These are phyloP conservation scores for Cryphonectria radicalis DNA, from an alignment of 2,329 filamentous ascomycete species.

Conservation along the genomic window DNA sequence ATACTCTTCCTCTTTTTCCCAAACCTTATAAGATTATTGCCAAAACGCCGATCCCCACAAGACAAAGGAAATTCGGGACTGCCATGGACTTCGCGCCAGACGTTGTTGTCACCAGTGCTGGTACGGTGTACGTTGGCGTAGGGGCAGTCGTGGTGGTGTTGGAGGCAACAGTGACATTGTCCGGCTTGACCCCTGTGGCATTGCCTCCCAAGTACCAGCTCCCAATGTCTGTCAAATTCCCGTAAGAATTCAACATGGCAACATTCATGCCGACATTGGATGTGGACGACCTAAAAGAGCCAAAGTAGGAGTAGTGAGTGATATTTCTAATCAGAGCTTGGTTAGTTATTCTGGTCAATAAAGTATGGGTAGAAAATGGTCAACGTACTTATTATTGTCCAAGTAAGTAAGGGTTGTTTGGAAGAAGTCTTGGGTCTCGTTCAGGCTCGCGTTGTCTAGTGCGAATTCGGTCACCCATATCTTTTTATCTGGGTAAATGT, in stretches of 20 bases:
- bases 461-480: slow-evolving; percentile 21
- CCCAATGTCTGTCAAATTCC: slow-evolving; percentile 13
- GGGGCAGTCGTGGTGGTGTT: background rate
- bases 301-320: slow-evolving; percentile 20
- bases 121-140: slow-evolving; percentile 14
- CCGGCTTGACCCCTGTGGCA: slow-evolving; percentile 20
- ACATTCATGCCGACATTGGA: slow-evolving; percentile 21
- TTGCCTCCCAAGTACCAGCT: slow-evolving; percentile 18
- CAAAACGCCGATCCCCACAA: background rate
- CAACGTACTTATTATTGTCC: background rate
- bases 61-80: background rate
- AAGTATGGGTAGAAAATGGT: background rate
- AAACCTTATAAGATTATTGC: background rate
- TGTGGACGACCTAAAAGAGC: slow-evolving; percentile 20
- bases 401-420: background rate
- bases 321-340: background rate
- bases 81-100: background rate
- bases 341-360: background rate
- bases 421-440: slow-evolving; percentile 14
- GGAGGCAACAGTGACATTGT: slow-evolving; percentile 16
- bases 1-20: background rate
- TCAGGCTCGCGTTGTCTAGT: slow-evolving; percentile 14
- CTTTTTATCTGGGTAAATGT: slow-evolving; percentile 14
- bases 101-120: slow-evolving; percentile 11
- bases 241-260: slow-evolving; percentile 21